Conservation (phyloP, 805 yeast genomes). For the Pichia sporocuriosa region DNA sequence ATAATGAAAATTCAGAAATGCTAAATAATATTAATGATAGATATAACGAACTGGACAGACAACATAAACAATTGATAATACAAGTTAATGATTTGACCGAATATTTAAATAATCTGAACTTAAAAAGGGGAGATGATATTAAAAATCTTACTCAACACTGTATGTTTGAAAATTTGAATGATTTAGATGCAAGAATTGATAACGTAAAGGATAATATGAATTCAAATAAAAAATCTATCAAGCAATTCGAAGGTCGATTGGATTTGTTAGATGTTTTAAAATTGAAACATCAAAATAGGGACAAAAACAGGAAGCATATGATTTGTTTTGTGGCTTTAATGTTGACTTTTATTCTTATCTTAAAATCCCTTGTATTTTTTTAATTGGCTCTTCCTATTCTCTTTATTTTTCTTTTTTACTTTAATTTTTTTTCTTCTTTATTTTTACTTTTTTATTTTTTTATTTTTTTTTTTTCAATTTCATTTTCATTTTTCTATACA, state of each 20-base stretch:
- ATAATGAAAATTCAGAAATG: slow-evolving; percentile 26
- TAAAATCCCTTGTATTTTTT: not conserved
- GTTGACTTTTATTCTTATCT: not conserved
- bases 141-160: slow-evolving; percentile 17
- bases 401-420: no score
- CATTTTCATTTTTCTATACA: no score
- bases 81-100: slow-evolving; percentile 25
- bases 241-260: slow-evolving; percentile 17
- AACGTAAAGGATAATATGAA: slow-evolving; percentile 18
- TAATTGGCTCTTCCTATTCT: not conserved
- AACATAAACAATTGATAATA: slow-evolving; percentile 25
- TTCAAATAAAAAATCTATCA: slow-evolving; percentile 19
- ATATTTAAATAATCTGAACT: slow-evolving; percentile 25
- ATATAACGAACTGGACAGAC: slow-evolving; percentile 23
- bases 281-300: slow-evolving; percentile 11
- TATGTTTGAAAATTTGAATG: slow-evolving; percentile 24
- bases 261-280: slow-evolving; percentile 17
- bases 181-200: slow-evolving; percentile 24
- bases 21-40: slow-evolving; percentile 21
- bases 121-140: slow-evolving; percentile 22
- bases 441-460: no score
- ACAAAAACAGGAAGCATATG: slow-evolving; percentile 9
- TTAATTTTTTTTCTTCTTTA: no score
- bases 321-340: slow-evolving; percentile 1
- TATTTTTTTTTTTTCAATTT: no score